Base-by-base conservation (phyloP, 2,329 filamentous ascomycete species). In the Pseudocercospora crystallina region DNA sequence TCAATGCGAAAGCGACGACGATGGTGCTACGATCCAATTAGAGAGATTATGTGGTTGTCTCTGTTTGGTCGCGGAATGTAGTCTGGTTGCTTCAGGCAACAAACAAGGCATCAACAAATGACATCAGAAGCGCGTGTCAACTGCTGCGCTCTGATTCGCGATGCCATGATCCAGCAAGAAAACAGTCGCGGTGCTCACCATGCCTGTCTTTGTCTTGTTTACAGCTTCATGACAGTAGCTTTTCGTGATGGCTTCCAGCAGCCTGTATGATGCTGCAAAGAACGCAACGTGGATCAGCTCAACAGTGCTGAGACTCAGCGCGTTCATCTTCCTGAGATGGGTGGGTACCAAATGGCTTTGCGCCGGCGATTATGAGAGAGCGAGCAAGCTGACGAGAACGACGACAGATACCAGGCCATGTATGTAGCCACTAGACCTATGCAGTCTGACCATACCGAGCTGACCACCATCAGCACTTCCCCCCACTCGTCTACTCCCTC, bases 271-370 rank as follows among this genome's bases (percentile, higher is more conserved):
- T 36, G 38, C 42, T 1, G 50, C 56, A 20, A 51, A 54, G 43
- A 47, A 51, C 49, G 43, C 57, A 40, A 61, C 60, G n/a, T 55
- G 57, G 17, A 38, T 58, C 13, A 65, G 61, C 51, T 67, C 65
- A 2, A 42, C 59, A 2, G 42, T 55, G 7, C 36, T 69, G 17
- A 52, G 66, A 13, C n/a, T 59, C 3, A 43, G 51, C 47, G 58
- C 66, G 12, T 70, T 65, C 53, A 51, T 69, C 44, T 70, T 70
- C 47, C 53, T 70, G 20, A 53, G 68, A 62, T 70, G 67, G 67
- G 68, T 69, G 56, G 54, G 63, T 46, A 47, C 34, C 43, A 17
- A 36, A 47, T 40, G 17, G 10, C 39, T 51, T 46, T 59, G 60
- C 57, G 56, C 54, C 62, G 59, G 58, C 38, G 26, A 13, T 17